These are phyloP conservation scores for Telfairia occidentalis DNA, from an alignment of 331 rosid genomes.

Conservation along the genomic window DNA sequence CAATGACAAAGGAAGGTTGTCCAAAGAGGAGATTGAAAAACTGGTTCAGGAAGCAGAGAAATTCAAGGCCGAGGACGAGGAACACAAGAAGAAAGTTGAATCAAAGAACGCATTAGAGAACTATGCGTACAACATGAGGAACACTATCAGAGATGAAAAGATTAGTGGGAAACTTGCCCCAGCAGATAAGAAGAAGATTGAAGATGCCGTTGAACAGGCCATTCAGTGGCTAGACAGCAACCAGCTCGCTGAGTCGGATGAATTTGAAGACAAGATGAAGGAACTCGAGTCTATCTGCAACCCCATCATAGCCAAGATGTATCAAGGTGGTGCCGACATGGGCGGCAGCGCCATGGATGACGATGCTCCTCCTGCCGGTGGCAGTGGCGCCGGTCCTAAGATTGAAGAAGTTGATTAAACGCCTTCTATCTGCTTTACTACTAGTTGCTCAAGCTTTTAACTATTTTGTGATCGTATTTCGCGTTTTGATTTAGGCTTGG, in stretches of 20 bases:
- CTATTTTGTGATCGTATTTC: background rate
- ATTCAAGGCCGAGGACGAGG: constrained; percentile 60
- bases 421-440: no score
- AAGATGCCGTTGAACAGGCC: constrained; percentile 56
- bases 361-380: constrained; percentile 47
- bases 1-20: constrained; percentile 69
- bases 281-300: constrained; percentile 59
- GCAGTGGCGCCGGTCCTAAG: constrained; percentile 55
- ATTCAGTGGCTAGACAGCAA: constrained; percentile 62
- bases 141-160: constrained; percentile 61
- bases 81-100: constrained; percentile 64
- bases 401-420: constrained; percentile 67
- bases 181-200: constrained; percentile 57
- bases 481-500: background rate
- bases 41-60: constrained; percentile 73
- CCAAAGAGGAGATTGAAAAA: constrained; percentile 72
- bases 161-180: constrained; percentile 39
- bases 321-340: constrained; percentile 50
- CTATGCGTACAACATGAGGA: constrained; percentile 73
- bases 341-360: constrained; percentile 46
- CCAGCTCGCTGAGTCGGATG: constrained; percentile 59
- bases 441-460: background rate
- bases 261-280: constrained; percentile 63
- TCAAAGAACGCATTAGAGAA: constrained; percentile 56
- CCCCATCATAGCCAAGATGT: constrained; percentile 60